Base-by-base conservation (phyloP, 495 filamentous ascomycete genomes). In the Podospora appendiculata region DNA sequence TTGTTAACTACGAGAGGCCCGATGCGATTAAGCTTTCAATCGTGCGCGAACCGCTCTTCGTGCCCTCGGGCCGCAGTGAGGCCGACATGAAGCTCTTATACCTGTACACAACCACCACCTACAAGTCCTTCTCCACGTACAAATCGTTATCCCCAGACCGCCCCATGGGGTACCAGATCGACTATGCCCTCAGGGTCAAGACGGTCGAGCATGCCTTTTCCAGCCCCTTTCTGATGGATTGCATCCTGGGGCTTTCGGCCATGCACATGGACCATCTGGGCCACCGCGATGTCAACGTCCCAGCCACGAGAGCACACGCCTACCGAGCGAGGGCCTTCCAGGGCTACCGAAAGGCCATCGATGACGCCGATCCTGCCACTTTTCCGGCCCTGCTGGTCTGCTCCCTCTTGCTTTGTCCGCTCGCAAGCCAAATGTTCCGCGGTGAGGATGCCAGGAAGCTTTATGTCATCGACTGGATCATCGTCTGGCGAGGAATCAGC, bases 151-250 rank as follows among this genome's bases (percentile, higher is more conserved):
- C 25, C 2, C 25, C 25, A 25, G 25, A 25, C 25, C 25, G 25
- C 5, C 45, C 56, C 32, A 61, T 65, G 8, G 55, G 54, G 3
- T 59, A 63, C 6, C 40, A 44, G 6, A 55, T 77, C 45, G 64
- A 70, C 48, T 49, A 69, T 42, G 55, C 71, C 47, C 61, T 80
- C 16, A 60, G 63, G 43, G 62, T 70, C n/a, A 67, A 64, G 12
- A 47, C 78, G 12, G 66, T 74, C 40, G 65, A 76, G 47, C 66
- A 75, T 18, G 76, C 73, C 41, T 74, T 76, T 47, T 54, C 64
- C 42, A 67, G 64, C 33, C 72, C 71, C 1, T 80, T 75, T 44
- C 65, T 80, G n/a, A 71, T 80, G 68, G 60, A 79, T 49, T 67
- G 64, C 41, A 25, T 79, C 6, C 71, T 79, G 50, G 74, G 64